Evolutionary conservation across 352 stramenopile genomes (phyloP).

Genomic region (Lagenidium giganteum): DNA sequence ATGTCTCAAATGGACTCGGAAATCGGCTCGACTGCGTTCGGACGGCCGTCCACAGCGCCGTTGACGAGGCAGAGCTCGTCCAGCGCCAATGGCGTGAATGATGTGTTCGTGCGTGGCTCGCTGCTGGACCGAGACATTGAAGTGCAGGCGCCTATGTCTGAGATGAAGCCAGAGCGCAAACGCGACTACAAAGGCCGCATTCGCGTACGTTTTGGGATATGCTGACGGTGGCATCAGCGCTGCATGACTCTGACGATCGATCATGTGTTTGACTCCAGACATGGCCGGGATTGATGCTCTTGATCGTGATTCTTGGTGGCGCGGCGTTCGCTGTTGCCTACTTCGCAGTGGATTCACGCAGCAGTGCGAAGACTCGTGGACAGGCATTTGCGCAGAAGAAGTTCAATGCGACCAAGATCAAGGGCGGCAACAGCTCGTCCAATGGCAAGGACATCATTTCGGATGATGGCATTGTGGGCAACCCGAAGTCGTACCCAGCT

Average conservation of each 20-base stretch:
- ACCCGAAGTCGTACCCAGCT: slow-evolving; percentile 50
- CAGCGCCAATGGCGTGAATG: too few species aligned
- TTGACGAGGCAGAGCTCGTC: too few species aligned
- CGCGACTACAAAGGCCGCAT: slow-evolving; percentile 52
- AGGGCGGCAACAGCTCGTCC: slow-evolving; percentile 11
- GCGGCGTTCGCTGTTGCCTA: slow-evolving; percentile 17
- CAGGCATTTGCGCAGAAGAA: slow-evolving; percentile 5
- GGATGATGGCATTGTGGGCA: slow-evolving; percentile 52
- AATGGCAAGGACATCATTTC: slow-evolving; percentile 23
- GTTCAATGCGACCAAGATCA: slow-evolving; percentile 9
- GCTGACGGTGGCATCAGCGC: too few species aligned
- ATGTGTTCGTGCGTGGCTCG: slow-evolving; percentile 37
- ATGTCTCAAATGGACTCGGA: too few species aligned
- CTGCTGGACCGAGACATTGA: slow-evolving; percentile 46
- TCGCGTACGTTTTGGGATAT: slow-evolving; percentile 20
- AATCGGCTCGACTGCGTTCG: too few species aligned
- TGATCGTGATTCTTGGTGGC: slow-evolving; percentile 27
- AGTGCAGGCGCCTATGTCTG: slow-evolving; percentile 11
- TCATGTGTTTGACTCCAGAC: slow-evolving; percentile 15
- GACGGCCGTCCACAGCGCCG: too few species aligned
- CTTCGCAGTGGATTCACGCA: slow-evolving; percentile 4
- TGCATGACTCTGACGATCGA: background rate
- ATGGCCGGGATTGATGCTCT: slow-evolving; percentile 37
- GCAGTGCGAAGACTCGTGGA: slow-evolving; percentile 4
- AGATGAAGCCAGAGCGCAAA: slow-evolving; percentile 9